A percentile compares a stretch with the other conserved stretches of the same genome.
These are phyloP conservation scores for Paulownia fortunei DNA, from an alignment of 257 asterid genomes.

Conservation along the genomic window DNA sequence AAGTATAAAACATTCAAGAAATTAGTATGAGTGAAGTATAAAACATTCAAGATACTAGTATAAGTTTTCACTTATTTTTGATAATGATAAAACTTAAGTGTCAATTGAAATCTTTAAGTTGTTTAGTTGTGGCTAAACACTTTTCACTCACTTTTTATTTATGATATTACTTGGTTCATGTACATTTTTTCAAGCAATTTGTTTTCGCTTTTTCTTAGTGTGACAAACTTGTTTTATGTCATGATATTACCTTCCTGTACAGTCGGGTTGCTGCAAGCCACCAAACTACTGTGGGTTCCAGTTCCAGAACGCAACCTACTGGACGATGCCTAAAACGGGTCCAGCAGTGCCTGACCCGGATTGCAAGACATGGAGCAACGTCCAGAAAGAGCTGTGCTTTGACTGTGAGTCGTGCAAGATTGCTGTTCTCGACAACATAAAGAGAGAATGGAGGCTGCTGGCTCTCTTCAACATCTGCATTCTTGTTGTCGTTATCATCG, in stretches of 20 bases:
- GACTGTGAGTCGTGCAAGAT: constrained; percentile 70
- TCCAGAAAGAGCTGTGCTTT: constrained; percentile 61
- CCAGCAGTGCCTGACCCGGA: constrained; percentile 55
- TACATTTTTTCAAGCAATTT: too few species aligned
- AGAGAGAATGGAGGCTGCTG: constrained; percentile 64
- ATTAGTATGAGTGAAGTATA: too few species aligned
- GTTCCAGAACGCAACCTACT: constrained; percentile 54
- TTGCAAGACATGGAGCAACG: constrained; percentile 75
- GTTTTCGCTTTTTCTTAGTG: not conserved
- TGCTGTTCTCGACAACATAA: constrained; percentile 48
- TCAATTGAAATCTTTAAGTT: not conserved
- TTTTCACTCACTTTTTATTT: not conserved
- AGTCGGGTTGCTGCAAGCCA: constrained; percentile 91
- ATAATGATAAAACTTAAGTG: too few species aligned
- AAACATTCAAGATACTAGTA: too few species aligned
- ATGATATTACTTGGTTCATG: not conserved
- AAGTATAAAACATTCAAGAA: too few species aligned
- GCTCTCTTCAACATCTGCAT: constrained; percentile 49
- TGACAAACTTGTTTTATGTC: not conserved
- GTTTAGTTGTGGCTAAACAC: not conserved
- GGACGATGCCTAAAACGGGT: constrained; percentile 56
- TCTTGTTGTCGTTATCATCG: constrained; percentile 37
- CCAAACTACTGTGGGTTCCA: constrained; percentile 63
- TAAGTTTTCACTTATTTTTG: not conserved
- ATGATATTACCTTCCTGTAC: not conserved